phyloP scores from a whole-genome alignment of 2,329 filamentous ascomycete species.

The Trichoderma sp. region DNA sequence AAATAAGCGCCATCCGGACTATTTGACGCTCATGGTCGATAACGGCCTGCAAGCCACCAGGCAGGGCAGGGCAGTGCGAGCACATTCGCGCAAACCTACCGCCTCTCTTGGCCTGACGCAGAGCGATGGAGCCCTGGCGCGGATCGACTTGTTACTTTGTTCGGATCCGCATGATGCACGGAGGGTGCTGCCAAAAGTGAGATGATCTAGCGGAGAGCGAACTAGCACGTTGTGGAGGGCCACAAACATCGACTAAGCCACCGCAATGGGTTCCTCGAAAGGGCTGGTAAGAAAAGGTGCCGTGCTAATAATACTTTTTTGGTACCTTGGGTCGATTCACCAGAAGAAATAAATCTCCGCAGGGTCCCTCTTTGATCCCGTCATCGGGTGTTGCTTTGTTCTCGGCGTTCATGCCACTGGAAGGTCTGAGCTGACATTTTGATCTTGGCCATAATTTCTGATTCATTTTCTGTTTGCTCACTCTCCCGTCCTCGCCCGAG shows the following conservation, averaged over 20 bases:
- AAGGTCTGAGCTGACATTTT: constrained; percentile 9
- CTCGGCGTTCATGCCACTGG: background rate
- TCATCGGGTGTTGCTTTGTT: background rate
- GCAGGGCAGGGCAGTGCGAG: background rate
- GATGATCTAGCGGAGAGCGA: constrained; percentile 18
- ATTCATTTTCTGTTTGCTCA: background rate
- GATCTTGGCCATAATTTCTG: background rate
- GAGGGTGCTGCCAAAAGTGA: constrained; percentile 8
- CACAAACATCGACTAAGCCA: constrained; percentile 21
- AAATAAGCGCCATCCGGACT: background rate
- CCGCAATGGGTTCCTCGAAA: constrained; percentile 7
- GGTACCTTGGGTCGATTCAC: background rate
- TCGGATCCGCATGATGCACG: constrained; percentile 5
- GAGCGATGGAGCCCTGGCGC: background rate
- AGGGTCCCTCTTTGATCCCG: background rate
- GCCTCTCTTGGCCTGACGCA: background rate
- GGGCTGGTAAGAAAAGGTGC: background rate
- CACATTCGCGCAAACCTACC: background rate
- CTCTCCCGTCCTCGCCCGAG: background rate
- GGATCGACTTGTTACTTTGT: background rate
- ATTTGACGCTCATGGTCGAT: background rate
- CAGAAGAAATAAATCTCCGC: constrained; percentile 7
- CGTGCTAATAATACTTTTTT: background rate
- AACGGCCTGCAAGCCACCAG: background rate
- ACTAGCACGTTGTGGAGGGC: constrained; percentile 11